These are phyloP conservation scores for Candida ovalis DNA, from an alignment of 805 yeast species.

Conservation along the genomic window DNA sequence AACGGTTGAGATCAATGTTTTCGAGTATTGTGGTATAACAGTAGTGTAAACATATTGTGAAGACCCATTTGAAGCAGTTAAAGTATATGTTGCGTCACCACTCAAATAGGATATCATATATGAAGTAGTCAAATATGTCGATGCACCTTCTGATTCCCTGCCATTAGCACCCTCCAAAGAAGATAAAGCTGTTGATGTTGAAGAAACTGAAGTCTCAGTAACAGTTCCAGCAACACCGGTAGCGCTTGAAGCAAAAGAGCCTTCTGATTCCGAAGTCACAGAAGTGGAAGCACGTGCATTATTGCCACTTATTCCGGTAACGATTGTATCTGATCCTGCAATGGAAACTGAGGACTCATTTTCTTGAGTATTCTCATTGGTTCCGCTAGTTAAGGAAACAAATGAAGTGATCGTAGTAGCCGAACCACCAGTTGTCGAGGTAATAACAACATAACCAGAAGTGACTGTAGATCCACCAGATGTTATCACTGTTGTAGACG, in stretches of 20 bases:
- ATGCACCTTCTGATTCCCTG: neutral
- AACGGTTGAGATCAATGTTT: neutral
- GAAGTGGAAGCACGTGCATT: neutral
- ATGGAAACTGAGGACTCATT: no score
- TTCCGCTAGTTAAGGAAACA: no score
- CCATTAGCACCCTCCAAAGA: neutral
- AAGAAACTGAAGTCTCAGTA: neutral
- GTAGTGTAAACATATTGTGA: neutral
- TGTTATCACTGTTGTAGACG: no score
- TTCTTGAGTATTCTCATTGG: no score
- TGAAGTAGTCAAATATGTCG: neutral
- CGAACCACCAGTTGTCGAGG: neutral
- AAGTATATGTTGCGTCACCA: slow-evolving; percentile 1
- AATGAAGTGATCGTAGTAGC: neutral
- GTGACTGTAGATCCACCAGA: no score
- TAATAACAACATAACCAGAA: neutral
- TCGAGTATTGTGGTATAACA: neutral
- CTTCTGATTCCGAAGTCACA: neutral
- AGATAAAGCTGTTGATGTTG: neutral
- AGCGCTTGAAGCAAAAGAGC: no score
- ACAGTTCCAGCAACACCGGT: neutral
- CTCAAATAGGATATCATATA: neutral
- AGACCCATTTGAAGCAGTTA: neutral
- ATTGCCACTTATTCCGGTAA: neutral
- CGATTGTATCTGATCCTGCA: neutral